Evolutionary conservation across 352 stramenopile genomes (phyloP), one percentile per base, ranked within the genome.

Genomic region (Phytopythium litorale): DNA sequence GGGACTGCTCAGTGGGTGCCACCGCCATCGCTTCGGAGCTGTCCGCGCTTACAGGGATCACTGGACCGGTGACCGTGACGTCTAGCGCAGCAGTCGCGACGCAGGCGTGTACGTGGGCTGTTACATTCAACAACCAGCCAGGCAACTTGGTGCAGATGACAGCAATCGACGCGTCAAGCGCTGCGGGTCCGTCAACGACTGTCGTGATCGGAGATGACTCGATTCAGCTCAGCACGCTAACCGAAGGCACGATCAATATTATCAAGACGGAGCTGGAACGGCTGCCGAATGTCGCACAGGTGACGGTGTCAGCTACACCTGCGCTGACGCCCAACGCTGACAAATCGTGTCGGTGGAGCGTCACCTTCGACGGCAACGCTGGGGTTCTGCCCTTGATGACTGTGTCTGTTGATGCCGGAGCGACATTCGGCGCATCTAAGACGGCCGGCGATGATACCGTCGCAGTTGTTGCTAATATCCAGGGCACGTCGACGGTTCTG

Each of bases 281-380:
- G 52, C 78, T 99, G 18, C 69, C 66, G 9, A 97, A 93, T 28
- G 91, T 98, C 28, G 92, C 85, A 13, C 75, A 84, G 49, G 94
- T 99, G 11, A 97, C 81, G 4, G 92, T 98, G 23, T 87, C 89
- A 7, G 71, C 78, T 1, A 74, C 66, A 6, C 45, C 78, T 49
- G 76, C 60, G 16, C 23, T 64, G 19, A 66, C 70, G 25, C 71
- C 76, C 1, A 75, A 77, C n/a, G 57, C 78, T 13, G 63, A 75
- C 12, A 74, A 92, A 51, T 80, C 85, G 4, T 99, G 96, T 64
- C 85, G 76, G 3, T 98, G 94, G 92, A 71, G 78, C 52, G 76
- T 99, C 33, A 98, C 92, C 1, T 98, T 99, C 60, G 88, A 98
- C 55, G 92, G 83, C 11, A 98, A 98, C 62, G 92, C 94, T 4